Evolutionary conservation across 768 basidiomycete species (phyloP), one percentile per base, ranked within the genome.

Genomic region (Boletus fagicola): DNA sequence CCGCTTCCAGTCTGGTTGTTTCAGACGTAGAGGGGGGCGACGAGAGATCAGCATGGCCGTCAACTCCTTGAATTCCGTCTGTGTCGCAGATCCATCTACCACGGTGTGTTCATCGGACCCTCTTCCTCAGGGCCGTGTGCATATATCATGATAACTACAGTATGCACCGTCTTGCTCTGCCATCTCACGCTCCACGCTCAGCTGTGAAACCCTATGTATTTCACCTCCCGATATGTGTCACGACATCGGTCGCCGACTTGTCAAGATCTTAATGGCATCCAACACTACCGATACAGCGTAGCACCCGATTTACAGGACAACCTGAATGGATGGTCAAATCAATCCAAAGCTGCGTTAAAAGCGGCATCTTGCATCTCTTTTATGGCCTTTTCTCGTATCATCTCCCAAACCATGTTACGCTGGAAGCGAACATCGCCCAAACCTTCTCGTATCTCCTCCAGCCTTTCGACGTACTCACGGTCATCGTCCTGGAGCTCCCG

Each of bases 401-500:
- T 71, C 56, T 84, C 80, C 92, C 92, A 94, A 20, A 94, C 79
- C 11, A 79, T 76, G 66, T 87, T 80, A 53, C 91, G 77, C 67
- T 92, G 89, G 2, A 81, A 80, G 53, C 85, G 76, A 31, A 88
- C 81, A 62, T 89, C 86, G 6, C 92, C 92, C 54, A 94, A 70
- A 3, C 84, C 84, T 62, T 94, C 90, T 52, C 92, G 74, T 53
- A 94, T 90, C 69, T 94, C 92, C 65, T 89, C 83, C 53, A 94
- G 72, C 28, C 92, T 82, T 66, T 93, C 92, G 6, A 88, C 84
- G 66, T 94, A 94, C 71, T 94, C 92, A 45, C 90, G 78, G 6
- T 88, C 88, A 63, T 94, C 92, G 65, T 94, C 92, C 62, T 90
- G 87, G 22, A 94, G 75, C 62, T 94, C 92, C 51, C 88, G 83